phyloP scores from a whole-genome alignment of 371 early-diverging fungal species.

The Blakeslea trispora region DNA sequence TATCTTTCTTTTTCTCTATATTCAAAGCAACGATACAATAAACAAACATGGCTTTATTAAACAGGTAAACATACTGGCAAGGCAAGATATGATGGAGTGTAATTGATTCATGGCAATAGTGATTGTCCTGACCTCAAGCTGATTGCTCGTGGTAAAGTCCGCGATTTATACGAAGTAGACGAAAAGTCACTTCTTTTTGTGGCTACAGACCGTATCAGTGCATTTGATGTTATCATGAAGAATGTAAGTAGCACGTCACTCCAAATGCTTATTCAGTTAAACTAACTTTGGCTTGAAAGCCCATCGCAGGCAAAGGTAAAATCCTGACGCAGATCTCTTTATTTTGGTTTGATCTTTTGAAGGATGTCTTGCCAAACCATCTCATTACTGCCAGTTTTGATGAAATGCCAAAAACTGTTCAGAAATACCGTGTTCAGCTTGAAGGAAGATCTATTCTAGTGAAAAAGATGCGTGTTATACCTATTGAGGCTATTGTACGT shows the following conservation, averaged over 20 bases:
- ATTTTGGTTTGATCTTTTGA: conserved; percentile 93
- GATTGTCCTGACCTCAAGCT: conserved; percentile 91
- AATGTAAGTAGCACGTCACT: conserved; percentile 62
- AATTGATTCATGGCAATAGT: conserved; percentile 34
- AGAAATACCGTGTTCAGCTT: conserved; percentile 85
- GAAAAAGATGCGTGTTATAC: conserved; percentile 90
- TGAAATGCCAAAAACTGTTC: conserved; percentile 87
- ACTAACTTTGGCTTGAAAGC: conserved; percentile 46
- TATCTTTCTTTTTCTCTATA: conserved; percentile 5
- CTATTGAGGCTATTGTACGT: conserved; percentile 96
- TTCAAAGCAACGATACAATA: background rate
- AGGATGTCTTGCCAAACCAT: conserved; percentile 89
- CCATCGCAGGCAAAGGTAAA: conserved; percentile 95
- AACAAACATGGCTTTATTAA: conserved; percentile 23
- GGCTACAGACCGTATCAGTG: conserved; percentile 96
- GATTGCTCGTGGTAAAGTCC: conserved; percentile 94
- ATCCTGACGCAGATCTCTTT: conserved; percentile 90
- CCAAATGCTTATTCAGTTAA: background rate
- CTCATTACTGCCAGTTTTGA: conserved; percentile 91
- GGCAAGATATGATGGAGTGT: background rate
- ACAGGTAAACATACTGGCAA: conserved; percentile 17
- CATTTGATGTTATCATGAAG: conserved; percentile 98
- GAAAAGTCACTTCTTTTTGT: conserved; percentile 88
- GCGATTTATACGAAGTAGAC: conserved; percentile 95
- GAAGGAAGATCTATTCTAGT: conserved; percentile 92